These are phyloP conservation scores for Spathaspora gorwiae DNA, from an alignment of 805 yeast genomes.

Conservation along the genomic window DNA sequence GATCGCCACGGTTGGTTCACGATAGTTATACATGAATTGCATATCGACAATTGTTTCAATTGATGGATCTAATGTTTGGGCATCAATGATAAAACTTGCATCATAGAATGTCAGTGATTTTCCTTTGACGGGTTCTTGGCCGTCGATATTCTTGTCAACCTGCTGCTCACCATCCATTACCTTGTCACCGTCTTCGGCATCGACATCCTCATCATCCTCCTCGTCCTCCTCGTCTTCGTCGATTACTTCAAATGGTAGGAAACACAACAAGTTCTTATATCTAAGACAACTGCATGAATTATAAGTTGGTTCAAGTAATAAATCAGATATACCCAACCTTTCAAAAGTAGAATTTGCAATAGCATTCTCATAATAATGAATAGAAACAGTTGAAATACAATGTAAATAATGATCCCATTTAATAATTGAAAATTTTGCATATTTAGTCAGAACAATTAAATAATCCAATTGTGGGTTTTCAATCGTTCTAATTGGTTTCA, in stretches of 20 bases:
- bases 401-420: conserved; percentile 59
- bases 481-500: conserved; percentile 46
- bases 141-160: not conserved
- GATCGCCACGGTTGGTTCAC: conserved; percentile 79
- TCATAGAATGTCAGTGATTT: conserved; percentile 28
- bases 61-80: conserved; percentile 50
- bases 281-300: conserved; percentile 52
- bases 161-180: not conserved
- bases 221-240: conserved; percentile 37
- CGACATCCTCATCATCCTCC: conserved; percentile 20
- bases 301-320: conserved; percentile 58
- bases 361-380: conserved; percentile 81
- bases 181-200: conserved; percentile 13
- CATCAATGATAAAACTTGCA: conserved; percentile 57
- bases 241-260: conserved; percentile 59
- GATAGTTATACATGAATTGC: conserved; percentile 66
- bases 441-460: conserved; percentile 60
- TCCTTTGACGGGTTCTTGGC: conserved; percentile 3
- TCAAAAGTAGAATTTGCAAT: conserved; percentile 49
- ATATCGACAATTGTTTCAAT: conserved; percentile 66
- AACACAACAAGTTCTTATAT: conserved; percentile 64
- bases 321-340: conserved; percentile 35
- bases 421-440: conserved; percentile 74
- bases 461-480: conserved; percentile 51
- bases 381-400: conserved; percentile 63